Base-by-base conservation (phyloP, 2,329 filamentous ascomycete genomes). In the Pseudogymnoascus sp. region DNA sequence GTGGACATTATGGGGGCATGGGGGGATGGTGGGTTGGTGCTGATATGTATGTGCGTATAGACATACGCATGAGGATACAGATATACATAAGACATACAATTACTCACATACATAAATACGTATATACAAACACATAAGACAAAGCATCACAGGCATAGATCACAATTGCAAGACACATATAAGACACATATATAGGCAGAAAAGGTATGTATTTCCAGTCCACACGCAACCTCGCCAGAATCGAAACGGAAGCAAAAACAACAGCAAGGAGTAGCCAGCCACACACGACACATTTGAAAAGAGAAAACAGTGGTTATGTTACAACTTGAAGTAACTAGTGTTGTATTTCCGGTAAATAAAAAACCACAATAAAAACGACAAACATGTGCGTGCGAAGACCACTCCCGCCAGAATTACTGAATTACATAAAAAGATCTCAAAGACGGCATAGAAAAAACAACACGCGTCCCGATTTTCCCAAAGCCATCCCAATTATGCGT, bases 401-500 rank as follows among this genome's bases (percentile, higher is more conserved):
- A 35, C 33, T 35, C 33, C 33, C 11, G 33, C 33, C 33, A 35
- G 11, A 12, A 35, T 35, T 35, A 35, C 33, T 35, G 33, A 35
- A 35, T 35, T 35, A 35, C 33, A 35, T 35, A 35, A 35, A 35
- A 30, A 30, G 7, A 12, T 35, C 33, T 11, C 33, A 35, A 35
- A 41, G 7, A 19, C 19, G 35, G 14, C n/a, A 7, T 5, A n/a
- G 6, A 28, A 38, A 38, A 7, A 39, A 45, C 22, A 8, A 12
- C 2, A 5, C 22, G 7, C 23, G 12, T 9, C 23, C 42, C 42
- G 4, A 11, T 52, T 52, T 52, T 30, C 42, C 42, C 12, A 52
- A 52, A 52, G 42, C 42, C 42, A 52, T 52, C 23, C 42, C 42
- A 52, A 52, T 52, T 52, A 52, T 52, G 42, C 42, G 42, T 52